phyloP scores from a whole-genome alignment of 2,329 filamentous ascomycete genomes.

The Colletotrichum sp. region DNA sequence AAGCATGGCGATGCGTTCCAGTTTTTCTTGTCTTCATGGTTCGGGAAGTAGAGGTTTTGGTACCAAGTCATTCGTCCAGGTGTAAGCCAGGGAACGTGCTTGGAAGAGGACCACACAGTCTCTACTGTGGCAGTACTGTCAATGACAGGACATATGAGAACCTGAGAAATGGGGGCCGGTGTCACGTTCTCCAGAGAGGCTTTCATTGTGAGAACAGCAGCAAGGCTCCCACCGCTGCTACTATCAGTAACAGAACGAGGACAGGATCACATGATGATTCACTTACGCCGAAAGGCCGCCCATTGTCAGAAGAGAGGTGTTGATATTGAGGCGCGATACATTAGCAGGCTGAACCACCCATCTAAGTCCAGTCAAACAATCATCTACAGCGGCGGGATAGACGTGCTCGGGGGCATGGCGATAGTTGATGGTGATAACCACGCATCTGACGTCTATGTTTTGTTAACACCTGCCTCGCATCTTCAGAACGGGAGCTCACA shows the following conservation, averaged over 20 bases:
- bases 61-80: constrained; percentile 39
- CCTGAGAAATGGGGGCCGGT: not conserved
- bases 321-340: constrained; percentile 26
- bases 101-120: constrained; percentile 18
- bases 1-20: constrained; percentile 38
- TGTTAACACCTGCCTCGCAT: not conserved
- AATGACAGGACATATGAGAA: constrained; percentile 36
- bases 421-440: constrained; percentile 37
- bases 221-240: constrained; percentile 22
- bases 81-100: constrained; percentile 36
- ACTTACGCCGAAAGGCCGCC: constrained; percentile 34
- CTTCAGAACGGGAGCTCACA: not conserved
- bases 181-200: not conserved
- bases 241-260: not conserved
- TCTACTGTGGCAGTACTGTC: constrained; percentile 36
- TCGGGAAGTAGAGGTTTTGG: constrained; percentile 36
- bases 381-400: constrained; percentile 39
- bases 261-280: too few species aligned
- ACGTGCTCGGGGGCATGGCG: constrained; percentile 39
- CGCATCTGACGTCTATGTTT: constrained; percentile 26
- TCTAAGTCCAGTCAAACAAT: constrained; percentile 34
- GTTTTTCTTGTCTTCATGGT: constrained; percentile 24
- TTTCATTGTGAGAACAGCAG: constrained; percentile 24
- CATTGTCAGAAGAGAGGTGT: constrained; percentile 30
- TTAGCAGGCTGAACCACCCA: constrained; percentile 28